Conservation (phyloP, 106 monocot genomes). For the Chionographis japonica region DNA sequence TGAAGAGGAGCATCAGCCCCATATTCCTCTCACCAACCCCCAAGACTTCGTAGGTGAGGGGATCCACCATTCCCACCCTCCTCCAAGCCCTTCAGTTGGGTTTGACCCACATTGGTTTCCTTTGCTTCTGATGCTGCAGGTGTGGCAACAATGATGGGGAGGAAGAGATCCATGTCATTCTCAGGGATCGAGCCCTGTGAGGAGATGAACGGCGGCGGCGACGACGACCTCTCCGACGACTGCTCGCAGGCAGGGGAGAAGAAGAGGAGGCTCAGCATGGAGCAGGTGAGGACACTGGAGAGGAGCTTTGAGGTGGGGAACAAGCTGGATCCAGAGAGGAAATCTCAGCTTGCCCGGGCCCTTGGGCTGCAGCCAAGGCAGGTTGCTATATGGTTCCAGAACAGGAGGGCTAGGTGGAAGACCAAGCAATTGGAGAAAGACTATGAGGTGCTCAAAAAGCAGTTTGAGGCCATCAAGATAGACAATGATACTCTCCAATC, state of each 20-base stretch:
- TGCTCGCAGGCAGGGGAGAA: slow-evolving; percentile 67
- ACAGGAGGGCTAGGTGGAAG: slow-evolving; percentile 90
- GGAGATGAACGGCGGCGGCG: slow-evolving; percentile 43
- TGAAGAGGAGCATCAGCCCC: slow-evolving; percentile 27
- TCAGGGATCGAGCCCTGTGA: slow-evolving; percentile 30
- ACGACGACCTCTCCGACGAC: slow-evolving; percentile 81
- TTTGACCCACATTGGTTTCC: background rate
- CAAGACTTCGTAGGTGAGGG: slow-evolving; percentile 49
- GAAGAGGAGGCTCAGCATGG: slow-evolving; percentile 83
- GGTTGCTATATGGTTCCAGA: slow-evolving; percentile 96
- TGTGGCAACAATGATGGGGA: slow-evolving; percentile 38
- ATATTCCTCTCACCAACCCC: slow-evolving; percentile 26
- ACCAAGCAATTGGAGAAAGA: slow-evolving; percentile 87
- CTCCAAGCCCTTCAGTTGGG: background rate
- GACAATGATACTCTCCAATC: slow-evolving; percentile 67
- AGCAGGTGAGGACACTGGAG: slow-evolving; percentile 87
- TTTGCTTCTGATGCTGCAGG: slow-evolving; percentile 24
- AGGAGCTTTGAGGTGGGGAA: slow-evolving; percentile 85
- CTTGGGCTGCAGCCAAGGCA: slow-evolving; percentile 82
- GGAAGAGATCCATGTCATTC: slow-evolving; percentile 60
- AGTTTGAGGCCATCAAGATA: slow-evolving; percentile 52
- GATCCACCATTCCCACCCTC: background rate
- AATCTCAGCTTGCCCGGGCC: slow-evolving; percentile 67
- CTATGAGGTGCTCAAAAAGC: slow-evolving; percentile 71
- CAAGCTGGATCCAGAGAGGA: slow-evolving; percentile 90